Conservation (phyloP, 2,329 filamentous ascomycete species). For the Talaromyces albobiverticillius region DNA sequence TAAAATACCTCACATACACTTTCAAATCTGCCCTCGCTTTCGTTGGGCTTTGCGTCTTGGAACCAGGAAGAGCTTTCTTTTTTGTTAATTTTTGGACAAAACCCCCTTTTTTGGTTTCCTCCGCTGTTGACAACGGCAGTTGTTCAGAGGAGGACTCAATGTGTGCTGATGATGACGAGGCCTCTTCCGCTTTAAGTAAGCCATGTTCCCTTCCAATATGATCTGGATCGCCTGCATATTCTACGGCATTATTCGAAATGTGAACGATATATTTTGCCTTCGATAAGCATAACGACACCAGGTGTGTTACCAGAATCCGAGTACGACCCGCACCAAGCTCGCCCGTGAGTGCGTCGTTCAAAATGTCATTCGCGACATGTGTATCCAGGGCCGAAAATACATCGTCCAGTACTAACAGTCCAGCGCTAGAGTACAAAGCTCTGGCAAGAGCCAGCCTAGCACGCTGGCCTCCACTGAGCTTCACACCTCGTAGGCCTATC, state of each 20-base stretch:
- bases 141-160: background rate
- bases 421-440: constrained; percentile 75
- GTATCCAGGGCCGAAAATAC: constrained; percentile 79
- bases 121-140: background rate
- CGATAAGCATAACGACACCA: constrained; percentile 69
- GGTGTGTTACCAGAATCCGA: constrained; percentile 76
- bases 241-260: constrained; percentile 60
- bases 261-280: constrained; percentile 69
- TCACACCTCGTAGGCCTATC: constrained; percentile 80
- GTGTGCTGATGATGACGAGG: too few species aligned
- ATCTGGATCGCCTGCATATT: background rate
- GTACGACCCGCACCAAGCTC: constrained; percentile 68
- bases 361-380: constrained; percentile 74
- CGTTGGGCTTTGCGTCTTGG: background rate
- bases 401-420: constrained; percentile 75
- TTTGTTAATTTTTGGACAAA: background rate
- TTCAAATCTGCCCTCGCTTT: background rate
- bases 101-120: background rate
- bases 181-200: background rate
- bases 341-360: constrained; percentile 70
- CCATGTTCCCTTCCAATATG: background rate
- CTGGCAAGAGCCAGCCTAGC: constrained; percentile 78
- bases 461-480: constrained; percentile 77
- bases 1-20: background rate
- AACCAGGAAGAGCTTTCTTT: background rate